Evolutionary conservation across 345 rosid genomes (phyloP), one percentile per base, ranked within the genome.

Genomic region (Brassica nigra): DNA sequence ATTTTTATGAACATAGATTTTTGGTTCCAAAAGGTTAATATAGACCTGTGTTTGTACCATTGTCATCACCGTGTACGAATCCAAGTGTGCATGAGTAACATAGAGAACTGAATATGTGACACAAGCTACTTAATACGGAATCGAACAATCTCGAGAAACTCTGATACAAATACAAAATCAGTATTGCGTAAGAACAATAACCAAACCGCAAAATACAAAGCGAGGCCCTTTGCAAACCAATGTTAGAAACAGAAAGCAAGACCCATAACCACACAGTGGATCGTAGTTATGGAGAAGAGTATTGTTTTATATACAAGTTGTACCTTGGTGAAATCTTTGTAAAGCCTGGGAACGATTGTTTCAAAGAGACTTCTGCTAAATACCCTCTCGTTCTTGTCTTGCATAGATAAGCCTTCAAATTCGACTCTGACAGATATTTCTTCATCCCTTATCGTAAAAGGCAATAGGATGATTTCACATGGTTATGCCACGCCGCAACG

Each of bases 401-500:
- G 12, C 61, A n/a, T 8, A 31, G 31, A 18, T 12, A 33, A 58
- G 58, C 73, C 59, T n/a, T 28, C 59, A 8, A 28, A 20, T 15
- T 57, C 28, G 31, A 28, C 15, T 69, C 30, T 58, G 23, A 39
- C n/a, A 31, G 37, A 28, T 55, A 6, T 59, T 63, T 69, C 82
- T 79, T 86, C 81, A 84, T 87, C 91, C 91, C 78, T 89, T 85
- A 66, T 87, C 97, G 39, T 90, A 91, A 72, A 88, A 91, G 64
- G 92, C 88, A 66, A 93, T 91, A 72, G 81, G 92, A 75, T 90
- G 95, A 78, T 18, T 93, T 93, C 77, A 93, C 93, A 39, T 93
- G 98, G 82, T 90, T 88, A 75, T 85, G 91, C 98, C 98, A 90
- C 47, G 91, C 87, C 61, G 87, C 91, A 55, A 91, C 95, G 57